Conservation (phyloP, 2,329 filamentous ascomycete species). For the Dactylellina parvicollis region DNA sequence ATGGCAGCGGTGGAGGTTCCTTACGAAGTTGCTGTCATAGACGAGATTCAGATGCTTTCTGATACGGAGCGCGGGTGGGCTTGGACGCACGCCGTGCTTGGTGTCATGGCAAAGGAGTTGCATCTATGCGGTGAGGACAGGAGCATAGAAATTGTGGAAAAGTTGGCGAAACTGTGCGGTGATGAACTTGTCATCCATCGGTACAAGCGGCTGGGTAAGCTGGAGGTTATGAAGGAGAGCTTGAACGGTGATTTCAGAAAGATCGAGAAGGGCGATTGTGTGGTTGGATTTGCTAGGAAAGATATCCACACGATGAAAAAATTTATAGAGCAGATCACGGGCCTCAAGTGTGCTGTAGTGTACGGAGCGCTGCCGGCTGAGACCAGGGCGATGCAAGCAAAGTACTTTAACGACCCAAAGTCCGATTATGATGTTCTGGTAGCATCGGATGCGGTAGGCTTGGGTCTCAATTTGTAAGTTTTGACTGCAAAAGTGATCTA, state of each 20-base stretch:
- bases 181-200: slow-evolving; percentile 83
- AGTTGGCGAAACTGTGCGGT: slow-evolving; percentile 79
- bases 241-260: slow-evolving; percentile 72
- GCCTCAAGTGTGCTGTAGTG: slow-evolving; percentile 85
- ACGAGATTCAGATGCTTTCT: slow-evolving; percentile 98
- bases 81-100: slow-evolving; percentile 91
- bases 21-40: slow-evolving; percentile 91
- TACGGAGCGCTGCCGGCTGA: slow-evolving; percentile 93
- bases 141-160: slow-evolving; percentile 78
- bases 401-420: slow-evolving; percentile 90
- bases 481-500: neutral
- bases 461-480: slow-evolving; percentile 90
- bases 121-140: slow-evolving; percentile 93
- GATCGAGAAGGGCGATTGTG: slow-evolving; percentile 86
- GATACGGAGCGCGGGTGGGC: slow-evolving; percentile 84
- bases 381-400: slow-evolving; percentile 88
- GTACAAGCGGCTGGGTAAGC: slow-evolving; percentile 83
- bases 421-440: slow-evolving; percentile 96
- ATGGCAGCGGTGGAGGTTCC: slow-evolving; percentile 73
- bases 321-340: slow-evolving; percentile 78
- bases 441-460: slow-evolving; percentile 94
- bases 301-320: slow-evolving; percentile 82
- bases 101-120: slow-evolving; percentile 84
- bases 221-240: slow-evolving; percentile 73
- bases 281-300: slow-evolving; percentile 86